These are phyloP conservation scores for Solanum paucissectum DNA, from an alignment of 257 asterid genomes.

Conservation along the genomic window DNA sequence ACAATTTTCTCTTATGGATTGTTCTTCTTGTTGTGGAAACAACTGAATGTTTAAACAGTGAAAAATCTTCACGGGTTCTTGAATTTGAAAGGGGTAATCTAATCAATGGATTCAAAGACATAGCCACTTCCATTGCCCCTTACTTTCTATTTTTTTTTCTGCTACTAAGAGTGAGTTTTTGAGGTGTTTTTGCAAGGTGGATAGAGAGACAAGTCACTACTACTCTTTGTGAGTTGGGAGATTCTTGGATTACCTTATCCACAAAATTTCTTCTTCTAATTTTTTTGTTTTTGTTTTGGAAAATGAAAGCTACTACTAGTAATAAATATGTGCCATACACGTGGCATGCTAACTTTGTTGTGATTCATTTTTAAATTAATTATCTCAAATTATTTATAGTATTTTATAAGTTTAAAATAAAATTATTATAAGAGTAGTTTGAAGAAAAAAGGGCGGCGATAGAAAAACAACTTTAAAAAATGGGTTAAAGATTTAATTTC, in stretches of 20 bases:
- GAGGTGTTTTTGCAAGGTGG: neutral
- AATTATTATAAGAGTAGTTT: too few species aligned
- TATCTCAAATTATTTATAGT: too few species aligned
- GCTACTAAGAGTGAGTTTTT: neutral
- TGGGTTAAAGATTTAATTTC: too few species aligned
- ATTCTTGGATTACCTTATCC: constrained; percentile 19
- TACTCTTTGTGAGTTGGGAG: neutral
- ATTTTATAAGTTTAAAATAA: too few species aligned
- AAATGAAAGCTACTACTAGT: neutral
- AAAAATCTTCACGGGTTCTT: constrained; percentile 25
- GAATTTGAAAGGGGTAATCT: constrained; percentile 44
- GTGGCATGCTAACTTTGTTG: neutral
- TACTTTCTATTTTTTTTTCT: neutral
- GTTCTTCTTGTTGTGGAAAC: constrained; percentile 12
- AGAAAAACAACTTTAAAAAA: too few species aligned
- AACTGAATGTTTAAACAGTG: constrained; percentile 38
- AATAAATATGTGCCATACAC: neutral
- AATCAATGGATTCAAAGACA: constrained; percentile 57
- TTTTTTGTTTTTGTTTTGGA: neutral
- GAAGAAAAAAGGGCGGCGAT: too few species aligned
- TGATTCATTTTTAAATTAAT: too few species aligned
- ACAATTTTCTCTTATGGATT: neutral
- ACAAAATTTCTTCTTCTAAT: neutral
- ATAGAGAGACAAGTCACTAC: constrained; percentile 15
- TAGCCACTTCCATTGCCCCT: constrained; percentile 37